Base-by-base conservation (phyloP, 768 basidiomycete species). In the Pleurotus cornucopiae region DNA sequence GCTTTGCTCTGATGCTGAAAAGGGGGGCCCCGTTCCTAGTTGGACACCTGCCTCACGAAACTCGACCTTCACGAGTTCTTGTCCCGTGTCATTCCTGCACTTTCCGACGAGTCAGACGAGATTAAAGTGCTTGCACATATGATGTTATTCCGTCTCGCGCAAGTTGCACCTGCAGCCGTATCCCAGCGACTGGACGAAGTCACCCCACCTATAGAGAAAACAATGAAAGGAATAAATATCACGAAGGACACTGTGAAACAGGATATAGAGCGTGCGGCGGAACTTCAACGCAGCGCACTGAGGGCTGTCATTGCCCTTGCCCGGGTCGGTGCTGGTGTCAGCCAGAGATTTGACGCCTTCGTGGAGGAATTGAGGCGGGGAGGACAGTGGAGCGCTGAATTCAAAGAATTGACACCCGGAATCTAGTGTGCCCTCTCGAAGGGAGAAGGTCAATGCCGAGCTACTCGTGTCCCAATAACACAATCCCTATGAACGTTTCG, bases 231-330 rank as follows among this genome's bases (percentile, higher is more conserved):
- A 1, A 83, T 89, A 5, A 86, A 82, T 5, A 83, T 92, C 41
- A 91, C 91, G 52, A 98, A 98, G 73, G 96, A 98, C 66, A 92
- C 93, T 0, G 95, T 97, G 47, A 98, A 98, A 71, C 92, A 94
- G 68, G 91, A 94, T 61, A 67, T 94, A 45, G 91, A 92, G 70
- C 82, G 89, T 16, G 85, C 89, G 6, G 91, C 91, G 23, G 96
- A 98, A 70, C 77, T 98, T 58, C 94, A 98, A 72, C 77, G 91
- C 60, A 94, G 92, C 64, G 91, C 92, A 5, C 76, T 98, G 58
- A 76, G 96, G 39, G 93, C 94, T 4, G 84, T 95, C 44, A 91
- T 86, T 13, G 91, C 92, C 2, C 74, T 99, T 54, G 89, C 88
- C 72, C 90, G 87, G 71, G 83, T 95, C 45, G 77, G 79, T 4